These are phyloP conservation scores for Lachancea fermentati DNA, from an alignment of 805 yeast genomes.

Conservation along the genomic window DNA sequence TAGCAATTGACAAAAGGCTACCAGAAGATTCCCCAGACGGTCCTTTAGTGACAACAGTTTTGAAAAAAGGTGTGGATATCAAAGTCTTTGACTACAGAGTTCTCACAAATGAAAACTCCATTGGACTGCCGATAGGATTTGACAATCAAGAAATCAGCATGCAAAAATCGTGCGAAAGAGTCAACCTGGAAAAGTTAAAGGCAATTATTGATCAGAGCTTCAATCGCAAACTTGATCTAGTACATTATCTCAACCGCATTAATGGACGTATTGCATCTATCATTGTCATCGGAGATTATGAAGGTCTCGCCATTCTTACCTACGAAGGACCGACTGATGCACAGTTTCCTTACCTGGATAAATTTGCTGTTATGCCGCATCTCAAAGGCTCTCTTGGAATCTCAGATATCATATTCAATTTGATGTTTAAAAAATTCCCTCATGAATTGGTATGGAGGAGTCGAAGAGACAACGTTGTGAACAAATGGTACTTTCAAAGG, in stretches of 20 bases:
- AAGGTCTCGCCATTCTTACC: conserved; percentile 90
- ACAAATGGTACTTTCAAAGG: conserved; percentile 96
- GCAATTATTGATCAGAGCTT: conserved; percentile 74
- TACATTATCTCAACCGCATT: conserved; percentile 63
- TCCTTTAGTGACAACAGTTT: conserved; percentile 55
- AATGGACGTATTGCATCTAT: conserved; percentile 64
- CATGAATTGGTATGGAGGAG: conserved; percentile 87
- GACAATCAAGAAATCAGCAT: background rate
- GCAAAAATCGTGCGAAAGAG: conserved; percentile 9
- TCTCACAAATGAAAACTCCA: conserved; percentile 19
- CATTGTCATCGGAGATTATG: conserved; percentile 88
- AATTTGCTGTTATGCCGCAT: conserved; percentile 80
- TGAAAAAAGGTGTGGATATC: conserved; percentile 62
- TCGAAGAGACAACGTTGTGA: conserved; percentile 78
- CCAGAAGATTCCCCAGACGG: conserved; percentile 15
- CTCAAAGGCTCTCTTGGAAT: conserved; percentile 90
- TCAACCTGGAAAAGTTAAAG: conserved; percentile 56
- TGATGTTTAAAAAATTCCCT: conserved; percentile 62
- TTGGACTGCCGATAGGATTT: conserved; percentile 22
- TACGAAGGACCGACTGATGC: conserved; percentile 50
- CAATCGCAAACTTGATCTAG: conserved; percentile 56
- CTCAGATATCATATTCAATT: conserved; percentile 88
- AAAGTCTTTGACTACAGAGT: conserved; percentile 22
- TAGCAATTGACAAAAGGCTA: conserved; percentile 8
- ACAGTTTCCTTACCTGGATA: conserved; percentile 76